phyloP scores from a whole-genome alignment of 495 filamentous ascomycete genomes.

The Penicillium samsonianum region DNA sequence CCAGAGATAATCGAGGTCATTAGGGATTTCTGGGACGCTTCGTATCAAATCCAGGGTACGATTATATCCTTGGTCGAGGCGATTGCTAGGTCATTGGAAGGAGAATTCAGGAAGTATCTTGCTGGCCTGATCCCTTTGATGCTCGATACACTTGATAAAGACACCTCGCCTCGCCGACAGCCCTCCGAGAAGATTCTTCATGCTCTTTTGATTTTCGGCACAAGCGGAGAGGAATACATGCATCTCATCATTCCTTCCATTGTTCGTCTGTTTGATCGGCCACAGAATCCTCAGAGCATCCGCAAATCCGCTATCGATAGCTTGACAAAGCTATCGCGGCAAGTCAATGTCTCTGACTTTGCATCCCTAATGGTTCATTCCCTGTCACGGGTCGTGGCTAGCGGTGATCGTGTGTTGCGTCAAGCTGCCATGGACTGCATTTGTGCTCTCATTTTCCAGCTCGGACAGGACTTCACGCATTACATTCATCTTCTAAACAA shows the following conservation, averaged over 20 bases:
- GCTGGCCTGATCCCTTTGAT: conserved; percentile 86
- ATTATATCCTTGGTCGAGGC: conserved; percentile 90
- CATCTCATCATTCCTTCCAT: conserved; percentile 97
- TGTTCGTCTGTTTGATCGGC: conserved; percentile 85
- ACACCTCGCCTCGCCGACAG: conserved; percentile 66
- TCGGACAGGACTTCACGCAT: conserved; percentile 91
- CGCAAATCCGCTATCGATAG: conserved; percentile 92
- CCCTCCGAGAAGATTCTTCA: conserved; percentile 90
- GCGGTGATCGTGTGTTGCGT: conserved; percentile 68
- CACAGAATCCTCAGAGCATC: conserved; percentile 71
- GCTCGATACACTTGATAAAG: conserved; percentile 89
- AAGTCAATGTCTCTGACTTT: conserved; percentile 97
- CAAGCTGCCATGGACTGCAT: conserved; percentile 92
- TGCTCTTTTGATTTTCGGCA: conserved; percentile 93
- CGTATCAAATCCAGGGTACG: conserved; percentile 77
- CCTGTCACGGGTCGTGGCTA: conserved; percentile 73
- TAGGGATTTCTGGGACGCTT: conserved; percentile 80
- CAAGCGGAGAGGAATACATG: conserved; percentile 97
- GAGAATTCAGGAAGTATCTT: conserved; percentile 95
- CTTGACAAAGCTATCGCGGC: conserved; percentile 86
- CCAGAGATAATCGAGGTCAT: conserved; percentile 80
- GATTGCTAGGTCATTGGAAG: conserved; percentile 88
- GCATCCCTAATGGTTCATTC: conserved; percentile 94
- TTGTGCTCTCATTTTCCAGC: conserved; percentile 91
- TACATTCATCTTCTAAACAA: conserved; percentile 92